These are phyloP conservation scores for Nakazawaea anatomiae DNA, from an alignment of 805 yeast species.

Conservation along the genomic window DNA sequence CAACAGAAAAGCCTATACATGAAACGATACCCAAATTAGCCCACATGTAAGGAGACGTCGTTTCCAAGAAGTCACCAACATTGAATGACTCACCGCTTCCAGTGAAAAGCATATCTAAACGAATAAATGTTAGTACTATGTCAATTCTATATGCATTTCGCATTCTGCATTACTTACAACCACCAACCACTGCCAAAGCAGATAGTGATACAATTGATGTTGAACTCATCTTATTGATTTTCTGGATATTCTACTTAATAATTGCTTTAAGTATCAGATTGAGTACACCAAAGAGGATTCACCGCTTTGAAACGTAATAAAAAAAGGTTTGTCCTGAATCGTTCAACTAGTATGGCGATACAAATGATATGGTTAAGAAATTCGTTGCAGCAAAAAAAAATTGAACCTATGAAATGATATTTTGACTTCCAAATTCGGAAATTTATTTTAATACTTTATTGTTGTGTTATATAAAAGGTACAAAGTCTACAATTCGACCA, in stretches of 20 bases:
- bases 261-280: background rate
- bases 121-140: background rate
- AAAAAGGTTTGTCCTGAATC: no score
- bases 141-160: background rate
- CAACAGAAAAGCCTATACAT: slow-evolving; percentile 91
- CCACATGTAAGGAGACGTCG: slow-evolving; percentile 96
- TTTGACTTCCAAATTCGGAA: background rate
- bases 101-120: slow-evolving; percentile 64
- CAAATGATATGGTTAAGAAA: background rate
- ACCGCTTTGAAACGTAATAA: no score
- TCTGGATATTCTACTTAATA: no score
- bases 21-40: slow-evolving; percentile 83
- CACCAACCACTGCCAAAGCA: slow-evolving; percentile 28
- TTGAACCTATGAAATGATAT: background rate
- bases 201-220: slow-evolving; percentile 20
- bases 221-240: slow-evolving; percentile 14
- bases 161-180: slow-evolving; percentile 22
- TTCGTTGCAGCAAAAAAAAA: background rate
- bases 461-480: background rate
- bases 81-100: slow-evolving; percentile 91
- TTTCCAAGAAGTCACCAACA: slow-evolving; percentile 79
- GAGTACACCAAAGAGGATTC: background rate
- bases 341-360: background rate
- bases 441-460: background rate
- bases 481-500: slow-evolving; percentile 25